These are phyloP conservation scores for Sanghuangporus baumii DNA, from an alignment of 1,284 basidiomycete species.

Conservation along the genomic window DNA sequence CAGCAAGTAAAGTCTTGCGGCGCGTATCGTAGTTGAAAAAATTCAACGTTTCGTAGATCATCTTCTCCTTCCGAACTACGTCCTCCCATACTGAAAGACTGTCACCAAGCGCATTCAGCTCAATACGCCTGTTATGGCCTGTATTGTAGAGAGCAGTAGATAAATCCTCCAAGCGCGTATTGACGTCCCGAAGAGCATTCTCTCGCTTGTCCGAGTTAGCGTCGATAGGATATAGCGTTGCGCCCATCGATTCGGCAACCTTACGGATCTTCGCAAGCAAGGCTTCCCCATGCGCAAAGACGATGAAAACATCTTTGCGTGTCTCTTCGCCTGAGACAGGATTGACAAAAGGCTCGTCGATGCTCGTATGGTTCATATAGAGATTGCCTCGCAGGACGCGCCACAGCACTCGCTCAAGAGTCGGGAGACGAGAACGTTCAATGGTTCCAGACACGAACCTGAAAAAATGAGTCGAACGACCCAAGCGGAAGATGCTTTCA, in stretches of 20 bases:
- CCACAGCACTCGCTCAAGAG: conserved; percentile 98
- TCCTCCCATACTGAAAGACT: conserved; percentile 88
- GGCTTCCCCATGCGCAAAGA: conserved; percentile 95
- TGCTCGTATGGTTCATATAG: conserved; percentile 99
- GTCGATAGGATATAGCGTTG: conserved; percentile 94
- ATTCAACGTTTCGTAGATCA: conserved; percentile 93
- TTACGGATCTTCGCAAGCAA: conserved; percentile 97
- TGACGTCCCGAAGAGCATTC: conserved; percentile 87
- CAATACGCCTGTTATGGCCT: conserved; percentile 76
- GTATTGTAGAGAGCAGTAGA: conserved; percentile 90
- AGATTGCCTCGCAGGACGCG: conserved; percentile 96
- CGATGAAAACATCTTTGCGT: conserved; percentile 99
- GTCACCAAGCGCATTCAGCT: conserved; percentile 86
- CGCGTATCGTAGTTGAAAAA: conserved; percentile 92
- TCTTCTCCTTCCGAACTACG: conserved; percentile 92
- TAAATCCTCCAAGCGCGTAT: conserved; percentile 87
- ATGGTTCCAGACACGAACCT: conserved; percentile 97
- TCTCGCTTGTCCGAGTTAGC: conserved; percentile 89
- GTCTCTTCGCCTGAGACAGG: conserved; percentile 77
- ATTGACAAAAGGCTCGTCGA: conserved; percentile 89
- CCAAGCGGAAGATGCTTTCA: conserved; percentile 4
- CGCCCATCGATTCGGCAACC: conserved; percentile 97
- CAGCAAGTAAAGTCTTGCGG: conserved; percentile 93
- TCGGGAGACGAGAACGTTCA: conserved; percentile 86
- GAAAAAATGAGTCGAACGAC: conserved; percentile 5